Evolutionary conservation across 768 basidiomycete species (phyloP).

Genomic region (Candolleomyces efflorescens): DNA sequence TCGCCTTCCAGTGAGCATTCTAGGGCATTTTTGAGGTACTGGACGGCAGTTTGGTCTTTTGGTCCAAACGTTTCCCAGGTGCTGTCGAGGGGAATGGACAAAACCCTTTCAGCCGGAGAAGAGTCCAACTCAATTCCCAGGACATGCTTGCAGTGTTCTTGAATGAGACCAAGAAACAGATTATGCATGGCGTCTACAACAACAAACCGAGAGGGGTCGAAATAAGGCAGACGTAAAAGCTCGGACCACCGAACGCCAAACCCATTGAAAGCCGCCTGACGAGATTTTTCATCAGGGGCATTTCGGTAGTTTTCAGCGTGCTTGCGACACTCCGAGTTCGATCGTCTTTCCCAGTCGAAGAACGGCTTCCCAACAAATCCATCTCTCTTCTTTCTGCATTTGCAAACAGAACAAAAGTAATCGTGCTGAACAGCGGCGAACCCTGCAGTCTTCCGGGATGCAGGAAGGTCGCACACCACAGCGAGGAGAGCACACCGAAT

Average conservation of each 20-base stretch:
- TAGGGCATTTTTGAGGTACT: background rate
- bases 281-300: constrained; percentile 10
- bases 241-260: constrained; percentile 23
- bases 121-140: constrained; percentile 9
- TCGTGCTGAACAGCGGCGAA: constrained; percentile 15
- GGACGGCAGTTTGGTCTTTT: background rate
- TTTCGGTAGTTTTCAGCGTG: constrained; percentile 15
- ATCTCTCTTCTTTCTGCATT: constrained; percentile 11
- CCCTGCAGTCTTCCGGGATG: constrained; percentile 25
- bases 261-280: constrained; percentile 10
- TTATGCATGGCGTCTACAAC: constrained; percentile 37
- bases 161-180: constrained; percentile 25
- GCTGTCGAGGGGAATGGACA: background rate
- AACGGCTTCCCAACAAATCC: constrained; percentile 16
- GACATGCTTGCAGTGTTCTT: constrained; percentile 21
- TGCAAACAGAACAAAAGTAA: constrained; percentile 20
- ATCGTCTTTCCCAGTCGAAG: constrained; percentile 11
- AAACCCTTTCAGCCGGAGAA: background rate
- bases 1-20: too few species aligned
- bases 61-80: background rate
- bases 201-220: constrained; percentile 21
- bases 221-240: constrained; percentile 28
- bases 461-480: constrained; percentile 33
- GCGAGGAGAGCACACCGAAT: constrained; percentile 24
- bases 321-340: constrained; percentile 10